Conservation (phyloP, 2,329 filamentous ascomycete genomes). For the Fusarium zealandicum region DNA sequence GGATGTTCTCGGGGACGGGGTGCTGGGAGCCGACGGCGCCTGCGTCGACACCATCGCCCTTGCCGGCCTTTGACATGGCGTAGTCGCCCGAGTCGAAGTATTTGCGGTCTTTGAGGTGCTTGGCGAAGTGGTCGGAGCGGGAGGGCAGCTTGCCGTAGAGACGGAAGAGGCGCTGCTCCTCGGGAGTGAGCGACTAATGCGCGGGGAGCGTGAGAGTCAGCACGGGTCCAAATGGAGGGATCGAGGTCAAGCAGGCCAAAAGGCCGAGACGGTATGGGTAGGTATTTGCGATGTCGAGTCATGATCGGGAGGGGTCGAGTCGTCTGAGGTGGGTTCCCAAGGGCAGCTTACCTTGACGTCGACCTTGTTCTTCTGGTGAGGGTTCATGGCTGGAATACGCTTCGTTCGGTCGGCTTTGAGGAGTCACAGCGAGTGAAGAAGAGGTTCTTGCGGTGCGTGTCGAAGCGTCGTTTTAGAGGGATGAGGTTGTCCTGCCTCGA, state of each 20-base stretch:
- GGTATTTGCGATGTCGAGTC: constrained; percentile 18
- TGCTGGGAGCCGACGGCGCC: constrained; percentile 95
- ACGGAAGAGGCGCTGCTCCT: constrained; percentile 95
- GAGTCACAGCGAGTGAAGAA: background rate
- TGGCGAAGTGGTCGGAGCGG: constrained; percentile 95
- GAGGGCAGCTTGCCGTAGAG: constrained; percentile 98
- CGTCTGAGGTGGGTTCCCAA: constrained; percentile 27
- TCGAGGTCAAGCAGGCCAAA: background rate
- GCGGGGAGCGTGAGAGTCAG: constrained; percentile 29
- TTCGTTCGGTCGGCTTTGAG: background rate
- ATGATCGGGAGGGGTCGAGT: constrained; percentile 21
- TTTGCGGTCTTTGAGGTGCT: constrained; percentile 98
- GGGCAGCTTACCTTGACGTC: constrained; percentile 82
- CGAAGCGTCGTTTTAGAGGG: constrained; percentile 31
- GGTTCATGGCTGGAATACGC: constrained; percentile 73
- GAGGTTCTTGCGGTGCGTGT: constrained; percentile 4
- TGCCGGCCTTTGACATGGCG: constrained; percentile 95
- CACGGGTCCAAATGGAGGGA: constrained; percentile 1
- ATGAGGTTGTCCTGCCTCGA: constrained; percentile 28
- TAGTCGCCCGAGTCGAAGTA: constrained; percentile 98
- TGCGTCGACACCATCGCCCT: constrained; percentile 91
- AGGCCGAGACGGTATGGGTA: background rate
- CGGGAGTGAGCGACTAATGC: constrained; percentile 81
- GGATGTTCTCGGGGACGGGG: constrained; percentile 93
- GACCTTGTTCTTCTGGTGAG: constrained; percentile 97